A percentile compares a stretch with the other conserved stretches of the same genome.
These are phyloP conservation scores for Suillus lakei DNA, from an alignment of 768 basidiomycete genomes.

Conservation along the genomic window DNA sequence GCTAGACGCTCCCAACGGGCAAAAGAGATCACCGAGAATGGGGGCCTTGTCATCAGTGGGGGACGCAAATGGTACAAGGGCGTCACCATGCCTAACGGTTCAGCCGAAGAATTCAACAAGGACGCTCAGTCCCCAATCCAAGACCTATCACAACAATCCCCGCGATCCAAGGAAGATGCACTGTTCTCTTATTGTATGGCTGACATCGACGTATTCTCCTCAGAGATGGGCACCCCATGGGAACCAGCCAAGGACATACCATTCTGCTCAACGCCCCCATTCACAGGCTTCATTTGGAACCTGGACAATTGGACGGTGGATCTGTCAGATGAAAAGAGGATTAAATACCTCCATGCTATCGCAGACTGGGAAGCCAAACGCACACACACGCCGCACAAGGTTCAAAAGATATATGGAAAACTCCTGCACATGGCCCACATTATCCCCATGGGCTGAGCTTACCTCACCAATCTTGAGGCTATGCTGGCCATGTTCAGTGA, in stretches of 20 bases:
- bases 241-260: slow-evolving; percentile 31
- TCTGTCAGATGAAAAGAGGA: slow-evolving; percentile 27
- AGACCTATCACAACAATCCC: slow-evolving; percentile 5
- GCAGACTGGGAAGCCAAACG: slow-evolving; percentile 26
- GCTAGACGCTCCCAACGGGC: slow-evolving; percentile 24
- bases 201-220: slow-evolving; percentile 42
- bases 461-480: slow-evolving; percentile 43
- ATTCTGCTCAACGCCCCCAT: slow-evolving; percentile 25
- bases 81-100: slow-evolving; percentile 13
- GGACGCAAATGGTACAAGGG: slow-evolving; percentile 36
- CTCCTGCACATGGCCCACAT: slow-evolving; percentile 41
- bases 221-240: slow-evolving; percentile 36
- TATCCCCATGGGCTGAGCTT: slow-evolving; percentile 39
- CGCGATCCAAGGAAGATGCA: slow-evolving; percentile 14
- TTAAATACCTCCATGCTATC: slow-evolving; percentile 29
- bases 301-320: slow-evolving; percentile 25
- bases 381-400: slow-evolving; percentile 37
- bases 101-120: slow-evolving; percentile 38
- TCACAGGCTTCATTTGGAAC: slow-evolving; percentile 40
- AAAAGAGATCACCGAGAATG: not conserved
- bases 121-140: slow-evolving; percentile 26
- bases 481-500: slow-evolving; percentile 35
- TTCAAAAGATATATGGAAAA: slow-evolving; percentile 45
- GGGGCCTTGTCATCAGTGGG: not conserved
- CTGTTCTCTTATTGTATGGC: slow-evolving; percentile 23